A percentile compares a stretch with the other conserved stretches of the same genome.
Evolutionary conservation across 495 filamentous ascomycete species (phyloP).

Genomic region (Tuber borchii): DNA sequence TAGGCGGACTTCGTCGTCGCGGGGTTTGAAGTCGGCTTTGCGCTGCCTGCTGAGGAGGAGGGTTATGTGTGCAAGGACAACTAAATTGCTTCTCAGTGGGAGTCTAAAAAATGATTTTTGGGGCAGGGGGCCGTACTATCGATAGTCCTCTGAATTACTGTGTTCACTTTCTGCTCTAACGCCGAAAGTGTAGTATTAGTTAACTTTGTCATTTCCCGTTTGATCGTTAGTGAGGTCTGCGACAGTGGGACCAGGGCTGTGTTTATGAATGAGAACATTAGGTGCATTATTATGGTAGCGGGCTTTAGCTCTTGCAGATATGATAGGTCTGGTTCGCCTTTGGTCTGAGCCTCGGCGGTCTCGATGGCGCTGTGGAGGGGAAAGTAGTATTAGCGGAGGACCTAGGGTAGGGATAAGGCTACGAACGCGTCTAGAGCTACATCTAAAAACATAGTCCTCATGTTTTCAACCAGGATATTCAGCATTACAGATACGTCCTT

Average conservation of each 20-base stretch:
- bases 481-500: slow-evolving; percentile 84
- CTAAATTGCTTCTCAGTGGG: slow-evolving; percentile 37
- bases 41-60: slow-evolving; percentile 73
- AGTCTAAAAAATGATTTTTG: background rate
- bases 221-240: slow-evolving; percentile 76
- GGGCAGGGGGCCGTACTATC: slow-evolving; percentile 46
- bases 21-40: slow-evolving; percentile 89
- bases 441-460: slow-evolving; percentile 92
- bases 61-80: slow-evolving; percentile 67
- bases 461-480: slow-evolving; percentile 73
- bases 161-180: slow-evolving; percentile 84
- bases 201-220: slow-evolving; percentile 83
- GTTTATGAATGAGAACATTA: slow-evolving; percentile 84
- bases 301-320: slow-evolving; percentile 73
- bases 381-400: background rate
- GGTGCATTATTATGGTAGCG: slow-evolving; percentile 79
- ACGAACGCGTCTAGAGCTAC: slow-evolving; percentile 74
- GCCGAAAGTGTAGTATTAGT: slow-evolving; percentile 62
- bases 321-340: slow-evolving; percentile 77
- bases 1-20: slow-evolving; percentile 71
- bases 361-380: slow-evolving; percentile 54
- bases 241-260: slow-evolving; percentile 91
- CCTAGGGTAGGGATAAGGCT: background rate
- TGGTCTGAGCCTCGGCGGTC: slow-evolving; percentile 67
- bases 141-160: slow-evolving; percentile 75